Percentiles rank a stretch among this genome's conserved stretches.
These are phyloP conservation scores for Quercus mongolica DNA, from an alignment of 306 rosid genomes.

Conservation along the genomic window DNA sequence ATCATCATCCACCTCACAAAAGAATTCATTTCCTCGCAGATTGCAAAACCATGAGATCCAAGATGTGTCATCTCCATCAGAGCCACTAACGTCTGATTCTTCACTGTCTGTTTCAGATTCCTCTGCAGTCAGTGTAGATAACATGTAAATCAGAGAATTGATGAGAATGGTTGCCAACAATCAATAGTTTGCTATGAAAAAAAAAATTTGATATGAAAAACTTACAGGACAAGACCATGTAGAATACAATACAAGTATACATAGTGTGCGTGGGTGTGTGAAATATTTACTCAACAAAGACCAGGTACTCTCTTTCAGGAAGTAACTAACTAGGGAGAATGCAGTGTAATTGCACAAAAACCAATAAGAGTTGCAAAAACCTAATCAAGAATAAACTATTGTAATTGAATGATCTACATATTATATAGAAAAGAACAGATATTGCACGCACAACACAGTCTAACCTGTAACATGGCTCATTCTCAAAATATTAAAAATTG, in stretches of 20 bases:
- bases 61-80: constrained; percentile 76
- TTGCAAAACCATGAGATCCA: constrained; percentile 93
- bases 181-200: background rate
- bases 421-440: background rate
- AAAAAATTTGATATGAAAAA: background rate
- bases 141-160: constrained; percentile 20
- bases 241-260: background rate
- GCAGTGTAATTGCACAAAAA: background rate
- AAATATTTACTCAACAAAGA: background rate
- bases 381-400: background rate
- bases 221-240: background rate
- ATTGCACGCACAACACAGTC: too few species aligned
- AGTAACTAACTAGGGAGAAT: background rate
- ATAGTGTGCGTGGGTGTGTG: background rate
- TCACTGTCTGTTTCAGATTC: constrained; percentile 81
- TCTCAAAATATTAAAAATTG: background rate
- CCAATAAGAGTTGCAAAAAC: background rate
- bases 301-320: background rate
- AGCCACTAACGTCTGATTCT: constrained; percentile 78
- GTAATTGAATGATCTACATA: background rate
- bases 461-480: background rate
- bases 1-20: constrained; percentile 81
- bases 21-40: constrained; percentile 83
- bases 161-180: background rate
- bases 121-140: constrained; percentile 39